Evolutionary conservation across 306 rosid species (phyloP), one percentile per base, ranked within the genome.

Genomic region (Ochetophila trinervis): DNA sequence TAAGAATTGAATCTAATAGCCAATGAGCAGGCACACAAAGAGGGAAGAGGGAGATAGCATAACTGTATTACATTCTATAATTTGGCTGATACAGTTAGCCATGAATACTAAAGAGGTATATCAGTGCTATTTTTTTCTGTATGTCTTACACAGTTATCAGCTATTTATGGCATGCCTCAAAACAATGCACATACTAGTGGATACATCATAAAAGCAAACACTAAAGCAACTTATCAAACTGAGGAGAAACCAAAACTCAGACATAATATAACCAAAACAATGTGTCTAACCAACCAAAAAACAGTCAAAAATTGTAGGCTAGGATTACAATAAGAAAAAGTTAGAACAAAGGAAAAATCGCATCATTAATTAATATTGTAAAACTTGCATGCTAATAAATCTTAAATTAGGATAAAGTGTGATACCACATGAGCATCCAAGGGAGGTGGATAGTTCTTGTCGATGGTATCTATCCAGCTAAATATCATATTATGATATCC

Each of bases 401-500:
- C 66, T 62, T 60, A 52, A 75, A 67, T 15, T 12, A 15, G 7
- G 22, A 32, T 36, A 61, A 54, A 18, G 75, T 21, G 75, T 44
- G 30, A 57, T 87, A 93, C 99, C 95, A 86, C 30, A 76, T 94
- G 89, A 66, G 99, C 88, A 83, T 94, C 99, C 83, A 94, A 78
- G 17, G 99, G 99, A 36, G 99, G 97, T 19, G 99, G 99, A 77
- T 88, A 94, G 75, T 94, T 94, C 40, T 64, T 87, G 5, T 10
- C 72, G 57, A 75, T 53, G 58, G 99, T 94, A 73, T 94, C 99
- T 68, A 94, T 94, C 99, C 99, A 94, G 78, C 97, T 86, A 82
- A 94, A 94, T 74, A 94, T 84, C 94, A 94, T 30, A 80, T 94
- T 94, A 76, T 94, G 99, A 80, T 86, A 94, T 73, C 99, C 99